phyloP scores from a whole-genome alignment of 1,139 yeast species.

The Hyphopichia wangnamkhiaoensis region DNA sequence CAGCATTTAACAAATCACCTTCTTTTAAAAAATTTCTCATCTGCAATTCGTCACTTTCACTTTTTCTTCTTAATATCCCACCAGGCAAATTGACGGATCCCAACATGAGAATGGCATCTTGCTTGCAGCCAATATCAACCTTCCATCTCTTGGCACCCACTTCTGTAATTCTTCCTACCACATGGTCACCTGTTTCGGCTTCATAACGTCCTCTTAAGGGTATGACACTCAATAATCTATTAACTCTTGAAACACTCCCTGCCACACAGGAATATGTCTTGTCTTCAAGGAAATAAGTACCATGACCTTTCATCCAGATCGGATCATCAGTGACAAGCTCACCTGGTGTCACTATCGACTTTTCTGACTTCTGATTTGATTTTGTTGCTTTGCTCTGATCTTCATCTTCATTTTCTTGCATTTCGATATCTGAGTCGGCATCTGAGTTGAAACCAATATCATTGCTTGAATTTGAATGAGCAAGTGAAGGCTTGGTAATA shows the following conservation, averaged over 20 bases:
- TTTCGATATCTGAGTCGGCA: conserved; percentile 29
- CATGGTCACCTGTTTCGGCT: conserved; percentile 96
- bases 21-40: conserved; percentile 94
- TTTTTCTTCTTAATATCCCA: conserved; percentile 89
- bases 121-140: conserved; percentile 92
- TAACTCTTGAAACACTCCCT: conserved; percentile 84
- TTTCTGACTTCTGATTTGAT: conserved; percentile 21
- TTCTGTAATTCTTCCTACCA: conserved; percentile 91
- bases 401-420: conserved; percentile 29
- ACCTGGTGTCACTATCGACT: conserved; percentile 83
- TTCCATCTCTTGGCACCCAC: conserved; percentile 96
- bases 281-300: conserved; percentile 76
- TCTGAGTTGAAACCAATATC: conserved; percentile 12
- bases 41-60: conserved; percentile 93
- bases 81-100: conserved; percentile 98
- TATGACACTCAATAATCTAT: conserved; percentile 79
- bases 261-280: conserved; percentile 89
- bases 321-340: conserved; percentile 94
- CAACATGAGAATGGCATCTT: conserved; percentile 86
- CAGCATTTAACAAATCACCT: conserved; percentile 96
- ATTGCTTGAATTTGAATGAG: conserved; percentile 11
- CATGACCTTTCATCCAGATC: conserved; percentile 99
- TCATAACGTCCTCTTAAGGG: conserved; percentile 85
- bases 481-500: conserved; percentile 32
- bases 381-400: conserved; percentile 17